phyloP scores from a whole-genome alignment of 2,329 filamentous ascomycete genomes.

The Exophiala xenobiotica region DNA sequence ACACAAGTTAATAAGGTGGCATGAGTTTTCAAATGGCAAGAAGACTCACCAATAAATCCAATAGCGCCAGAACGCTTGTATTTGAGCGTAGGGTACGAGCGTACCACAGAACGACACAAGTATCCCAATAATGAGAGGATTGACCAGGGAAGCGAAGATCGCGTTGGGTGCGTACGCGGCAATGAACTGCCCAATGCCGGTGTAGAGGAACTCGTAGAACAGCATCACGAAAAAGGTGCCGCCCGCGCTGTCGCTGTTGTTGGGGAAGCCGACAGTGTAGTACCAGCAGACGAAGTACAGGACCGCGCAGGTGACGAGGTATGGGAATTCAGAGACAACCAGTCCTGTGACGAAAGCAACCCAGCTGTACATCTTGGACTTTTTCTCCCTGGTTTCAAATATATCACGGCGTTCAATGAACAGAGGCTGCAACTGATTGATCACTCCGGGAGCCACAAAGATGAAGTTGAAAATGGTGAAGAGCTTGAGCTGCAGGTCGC shows the following conservation, averaged over 20 bases:
- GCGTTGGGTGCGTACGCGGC: conserved; percentile 69
- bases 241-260: conserved; percentile 47
- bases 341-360: conserved; percentile 69
- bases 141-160: conserved; percentile 66
- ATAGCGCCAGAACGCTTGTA: conserved; percentile 68
- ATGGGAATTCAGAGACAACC: conserved; percentile 67
- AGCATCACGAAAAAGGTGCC: conserved; percentile 65
- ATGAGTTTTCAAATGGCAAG: too few species aligned
- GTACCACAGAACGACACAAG: conserved; percentile 73
- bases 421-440: conserved; percentile 59
- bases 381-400: conserved; percentile 66
- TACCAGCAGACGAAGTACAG: conserved; percentile 75
- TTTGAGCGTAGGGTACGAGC: conserved; percentile 61
- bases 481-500: conserved; percentile 70
- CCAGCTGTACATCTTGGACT: conserved; percentile 72
- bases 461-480: conserved; percentile 67
- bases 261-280: conserved; percentile 66
- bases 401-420: conserved; percentile 68
- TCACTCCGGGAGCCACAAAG: conserved; percentile 49
- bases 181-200: conserved; percentile 74
- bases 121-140: conserved; percentile 68
- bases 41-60: conserved; percentile 62
- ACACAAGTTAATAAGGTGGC: too few species aligned
- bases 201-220: conserved; percentile 71
- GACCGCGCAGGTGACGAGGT: conserved; percentile 60